Evolutionary conservation across 1,284 basidiomycete genomes (phyloP).

Genomic region (Rhizopogon hawkerae): DNA sequence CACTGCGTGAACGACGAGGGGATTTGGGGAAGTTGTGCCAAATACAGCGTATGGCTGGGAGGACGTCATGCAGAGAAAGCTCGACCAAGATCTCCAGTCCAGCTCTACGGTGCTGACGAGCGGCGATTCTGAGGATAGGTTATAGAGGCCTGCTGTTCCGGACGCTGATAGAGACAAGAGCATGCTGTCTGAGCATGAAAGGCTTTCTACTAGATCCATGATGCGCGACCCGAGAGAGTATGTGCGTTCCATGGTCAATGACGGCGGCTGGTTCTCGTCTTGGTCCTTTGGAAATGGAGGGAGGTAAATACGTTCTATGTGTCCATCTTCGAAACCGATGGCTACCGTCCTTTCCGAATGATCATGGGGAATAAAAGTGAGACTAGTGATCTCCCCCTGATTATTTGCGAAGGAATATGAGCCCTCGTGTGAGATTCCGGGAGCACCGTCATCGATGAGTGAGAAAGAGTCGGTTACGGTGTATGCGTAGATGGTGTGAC

Average conservation of each 20-base stretch:
- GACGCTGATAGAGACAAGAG: constrained; percentile 50
- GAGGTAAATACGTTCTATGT: constrained; percentile 40
- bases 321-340: constrained; percentile 56
- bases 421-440: constrained; percentile 44
- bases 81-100: constrained; percentile 49
- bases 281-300: constrained; percentile 14
- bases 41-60: constrained; percentile 57
- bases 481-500: constrained; percentile 51
- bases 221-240: constrained; percentile 28
- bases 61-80: constrained; percentile 42
- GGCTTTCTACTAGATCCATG: constrained; percentile 45
- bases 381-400: constrained; percentile 43
- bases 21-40: constrained; percentile 51
- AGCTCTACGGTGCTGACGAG: constrained; percentile 34
- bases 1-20: constrained; percentile 51
- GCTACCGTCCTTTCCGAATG: constrained; percentile 43
- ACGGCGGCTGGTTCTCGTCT: constrained; percentile 3
- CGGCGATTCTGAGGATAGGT: constrained; percentile 20
- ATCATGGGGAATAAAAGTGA: constrained; percentile 41
- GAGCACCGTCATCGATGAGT: constrained; percentile 24
- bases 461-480: constrained; percentile 32
- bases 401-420: constrained; percentile 31
- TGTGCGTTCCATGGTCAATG: constrained; percentile 17
- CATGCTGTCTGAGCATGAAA: constrained; percentile 37
- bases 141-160: constrained; percentile 41